Evolutionary conservation across 345 rosid genomes (phyloP).

Genomic region (Eucalyptus cloeziana): DNA sequence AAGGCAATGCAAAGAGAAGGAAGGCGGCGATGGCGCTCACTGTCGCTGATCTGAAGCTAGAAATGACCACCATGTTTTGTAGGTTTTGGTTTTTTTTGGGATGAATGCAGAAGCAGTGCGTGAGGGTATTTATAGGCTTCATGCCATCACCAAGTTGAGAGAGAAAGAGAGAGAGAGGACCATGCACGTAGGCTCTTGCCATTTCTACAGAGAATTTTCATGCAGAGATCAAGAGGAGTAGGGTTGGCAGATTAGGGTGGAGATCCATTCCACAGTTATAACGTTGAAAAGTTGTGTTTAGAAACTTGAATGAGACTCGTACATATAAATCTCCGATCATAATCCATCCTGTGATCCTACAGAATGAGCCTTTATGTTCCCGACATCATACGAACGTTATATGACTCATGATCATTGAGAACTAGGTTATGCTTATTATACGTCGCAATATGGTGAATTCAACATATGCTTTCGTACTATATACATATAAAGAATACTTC

Average conservation of each 20-base stretch:
- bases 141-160: neutral
- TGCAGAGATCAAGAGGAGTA: neutral
- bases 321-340: neutral
- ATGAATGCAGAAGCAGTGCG: neutral
- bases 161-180: neutral
- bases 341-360: neutral
- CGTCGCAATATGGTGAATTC: neutral
- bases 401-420: neutral
- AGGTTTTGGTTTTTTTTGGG: neutral
- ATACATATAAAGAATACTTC: no score
- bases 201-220: neutral
- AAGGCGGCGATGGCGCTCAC: neutral
- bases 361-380: neutral
- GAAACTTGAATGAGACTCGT: neutral
- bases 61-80: neutral
- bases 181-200: neutral
- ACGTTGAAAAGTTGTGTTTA: neutral
- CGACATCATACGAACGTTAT: rapidly evolving
- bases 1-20: neutral
- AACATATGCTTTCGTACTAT: neutral
- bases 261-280: neutral
- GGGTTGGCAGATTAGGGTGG: neutral
- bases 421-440: neutral
- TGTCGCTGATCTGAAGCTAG: neutral
- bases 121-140: neutral